Base-by-base conservation (phyloP, 257 asterid genomes). In the Nicotiana attenuata region DNA sequence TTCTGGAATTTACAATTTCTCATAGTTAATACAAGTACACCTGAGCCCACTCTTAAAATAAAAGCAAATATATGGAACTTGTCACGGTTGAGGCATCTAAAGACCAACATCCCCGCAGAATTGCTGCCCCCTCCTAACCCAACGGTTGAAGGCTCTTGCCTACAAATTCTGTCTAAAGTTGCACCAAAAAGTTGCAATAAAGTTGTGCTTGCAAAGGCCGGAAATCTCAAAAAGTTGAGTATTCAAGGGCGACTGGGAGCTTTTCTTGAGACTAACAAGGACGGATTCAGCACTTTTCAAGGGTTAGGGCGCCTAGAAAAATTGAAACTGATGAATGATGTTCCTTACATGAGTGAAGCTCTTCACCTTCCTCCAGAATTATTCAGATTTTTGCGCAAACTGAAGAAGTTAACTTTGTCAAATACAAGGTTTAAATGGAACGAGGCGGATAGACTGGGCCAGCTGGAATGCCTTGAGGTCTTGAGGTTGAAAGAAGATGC, bases 161-260 rank as follows among this genome's bases (percentile, higher is more conserved):
- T 93, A 17, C 97, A 90, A 86, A 93, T 97, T 10, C 91, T 92
- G 20, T 87, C 91, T 0, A 84, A 88, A 13, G 85, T 93, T 33
- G 81, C 97, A 1, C 94, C 94, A 0, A 94, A 91, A 13, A 88
- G 93, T 80, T 91, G 97, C 89, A 89, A 88, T 0, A 88, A 81
- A 20, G 93, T 89, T 22, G 88, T 92, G 24, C 88, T 92, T 14
- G 91, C 89, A 2, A 69, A 86, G 80, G 85, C 88, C 52, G 89
- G 91, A 11, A 84, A 88, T 63, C 83, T 93, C 52, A 91, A 85
- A 86, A 86, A 84, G 45, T 63, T 92, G 69, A 94, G 94, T 0
- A 85, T 91, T 50, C 87, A 90, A 2, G 97, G 97, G 2, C 85
- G 68, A 4, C 69, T 92, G 76, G 68, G 87, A 17, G 85, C 87